phyloP scores from a whole-genome alignment of 2,329 filamentous ascomycete species.

The Neonectria hederae region DNA sequence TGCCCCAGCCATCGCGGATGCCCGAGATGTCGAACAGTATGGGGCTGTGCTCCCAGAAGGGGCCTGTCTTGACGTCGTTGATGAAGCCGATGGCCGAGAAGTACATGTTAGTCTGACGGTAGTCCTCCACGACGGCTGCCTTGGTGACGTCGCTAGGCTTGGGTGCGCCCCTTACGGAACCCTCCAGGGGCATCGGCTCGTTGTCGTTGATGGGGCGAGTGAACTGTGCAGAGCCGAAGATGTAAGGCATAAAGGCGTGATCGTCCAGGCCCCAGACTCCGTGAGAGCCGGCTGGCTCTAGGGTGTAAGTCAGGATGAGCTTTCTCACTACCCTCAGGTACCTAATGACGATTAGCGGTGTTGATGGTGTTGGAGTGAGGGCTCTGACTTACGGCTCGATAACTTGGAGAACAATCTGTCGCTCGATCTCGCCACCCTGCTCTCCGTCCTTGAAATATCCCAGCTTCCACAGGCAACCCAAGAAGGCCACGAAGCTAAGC shows the following conservation, averaged over 20 bases:
- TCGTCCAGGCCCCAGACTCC: slow-evolving; percentile 99
- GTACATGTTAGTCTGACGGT: slow-evolving; percentile 81
- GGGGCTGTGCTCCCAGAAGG: slow-evolving; percentile 97
- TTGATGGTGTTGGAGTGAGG: background rate
- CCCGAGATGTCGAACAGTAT: slow-evolving; percentile 95
- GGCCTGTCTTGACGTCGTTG: slow-evolving; percentile 93
- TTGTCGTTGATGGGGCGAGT: slow-evolving; percentile 75
- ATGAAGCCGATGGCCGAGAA: slow-evolving; percentile 97
- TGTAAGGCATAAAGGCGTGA: slow-evolving; percentile 92
- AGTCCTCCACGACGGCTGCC: slow-evolving; percentile 68
- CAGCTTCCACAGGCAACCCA: slow-evolving; percentile 91
- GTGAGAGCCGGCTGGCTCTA: slow-evolving; percentile 95
- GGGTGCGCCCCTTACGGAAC: slow-evolving; percentile 77
- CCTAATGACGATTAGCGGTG: slow-evolving; percentile 51
- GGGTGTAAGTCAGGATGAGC: slow-evolving; percentile 88
- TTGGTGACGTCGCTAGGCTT: slow-evolving; percentile 76
- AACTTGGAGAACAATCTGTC: slow-evolving; percentile 81
- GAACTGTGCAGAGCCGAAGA: slow-evolving; percentile 93
- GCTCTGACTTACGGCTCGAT: slow-evolving; percentile 76
- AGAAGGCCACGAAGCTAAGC: slow-evolving; percentile 90
- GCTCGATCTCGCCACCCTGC: slow-evolving; percentile 68
- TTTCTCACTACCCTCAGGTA: slow-evolving; percentile 83
- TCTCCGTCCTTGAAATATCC: slow-evolving; percentile 74
- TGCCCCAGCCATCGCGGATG: slow-evolving; percentile 92
- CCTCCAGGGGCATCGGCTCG: slow-evolving; percentile 76